phyloP scores from a whole-genome alignment of 176 grass and related monocot genomes.

The Carex pumila region DNA sequence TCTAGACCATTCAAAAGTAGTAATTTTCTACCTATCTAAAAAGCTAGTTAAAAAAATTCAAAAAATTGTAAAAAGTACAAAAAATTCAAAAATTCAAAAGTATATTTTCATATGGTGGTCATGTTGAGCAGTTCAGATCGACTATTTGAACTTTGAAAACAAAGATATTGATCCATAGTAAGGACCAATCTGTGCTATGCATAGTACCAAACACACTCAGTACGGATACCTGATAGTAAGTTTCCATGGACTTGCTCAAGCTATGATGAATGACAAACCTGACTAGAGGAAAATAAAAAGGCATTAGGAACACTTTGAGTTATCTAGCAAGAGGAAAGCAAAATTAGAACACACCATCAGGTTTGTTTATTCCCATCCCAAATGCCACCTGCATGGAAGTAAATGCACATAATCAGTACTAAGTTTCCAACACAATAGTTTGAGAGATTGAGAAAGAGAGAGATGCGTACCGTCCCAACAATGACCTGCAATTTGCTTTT shows the following conservation, averaged over 20 bases:
- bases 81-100: no score
- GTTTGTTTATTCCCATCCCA: conserved; percentile 98
- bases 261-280: conserved; percentile 97
- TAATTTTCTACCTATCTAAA: no score
- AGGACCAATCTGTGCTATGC: no score
- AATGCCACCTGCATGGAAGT: conserved; percentile 67
- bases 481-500: conserved; percentile 89
- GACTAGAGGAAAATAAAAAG: conserved; percentile 41
- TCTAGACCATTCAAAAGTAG: no score
- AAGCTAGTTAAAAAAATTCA: no score
- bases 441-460: background rate
- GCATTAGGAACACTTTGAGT: conserved; percentile 20
- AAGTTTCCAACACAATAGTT: background rate
- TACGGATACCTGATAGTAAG: conserved; percentile 86
- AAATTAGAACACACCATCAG: conserved; percentile 65
- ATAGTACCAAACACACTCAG: no score
- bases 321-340: background rate
- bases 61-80: no score
- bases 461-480: conserved; percentile 63
- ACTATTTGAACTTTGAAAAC: no score
- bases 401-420: background rate
- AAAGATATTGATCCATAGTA: no score
- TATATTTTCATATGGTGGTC: no score
- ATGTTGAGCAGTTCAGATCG: no score
- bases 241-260: conserved; percentile 98